A percentile compares a stretch with the other conserved stretches of the same genome.
Evolutionary conservation across 78 protist genomes (phyloP).

Genomic region (Neovahlkampfia damariscottae): DNA sequence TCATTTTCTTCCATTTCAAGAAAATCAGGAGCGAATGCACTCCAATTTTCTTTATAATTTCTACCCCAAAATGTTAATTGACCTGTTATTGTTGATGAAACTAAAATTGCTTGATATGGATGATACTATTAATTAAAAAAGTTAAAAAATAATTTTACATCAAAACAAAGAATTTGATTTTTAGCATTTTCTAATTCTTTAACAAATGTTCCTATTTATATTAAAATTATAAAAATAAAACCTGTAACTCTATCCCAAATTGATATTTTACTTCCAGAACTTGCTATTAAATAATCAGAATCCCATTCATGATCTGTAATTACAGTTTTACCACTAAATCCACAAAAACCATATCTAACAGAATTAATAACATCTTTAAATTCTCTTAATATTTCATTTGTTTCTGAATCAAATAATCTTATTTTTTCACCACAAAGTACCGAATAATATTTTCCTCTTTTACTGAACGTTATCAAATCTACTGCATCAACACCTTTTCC

Average conservation of each 20-base stretch:
- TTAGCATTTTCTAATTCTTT: too few relatives aligned
- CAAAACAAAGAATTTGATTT: too few relatives aligned
- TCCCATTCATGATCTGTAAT: not conserved
- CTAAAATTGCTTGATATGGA: not conserved
- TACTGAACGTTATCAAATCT: not conserved
- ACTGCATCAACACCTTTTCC: not conserved
- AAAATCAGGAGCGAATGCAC: conserved; percentile 70
- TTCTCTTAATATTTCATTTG: not conserved
- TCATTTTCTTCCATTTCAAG: conserved; percentile 58
- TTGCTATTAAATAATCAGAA: not conserved
- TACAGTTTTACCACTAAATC: not conserved
- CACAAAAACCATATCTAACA: not conserved
- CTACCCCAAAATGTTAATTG: not conserved
- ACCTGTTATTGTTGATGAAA: not conserved
- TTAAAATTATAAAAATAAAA: too few relatives aligned
- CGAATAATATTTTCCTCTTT: not conserved
- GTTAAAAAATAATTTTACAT: too few relatives aligned
- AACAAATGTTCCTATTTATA: too few relatives aligned
- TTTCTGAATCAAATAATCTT: not conserved
- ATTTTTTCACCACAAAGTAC: not conserved
- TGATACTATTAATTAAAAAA: too few relatives aligned
- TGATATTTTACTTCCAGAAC: not conserved
- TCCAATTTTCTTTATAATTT: conserved; percentile 42
- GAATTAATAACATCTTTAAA: not conserved
- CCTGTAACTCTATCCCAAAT: conserved; percentile 2